Evolutionary conservation across 441 rosid species (phyloP), one percentile per base, ranked within the genome.

Genomic region (Pelargonium citronellum): DNA sequence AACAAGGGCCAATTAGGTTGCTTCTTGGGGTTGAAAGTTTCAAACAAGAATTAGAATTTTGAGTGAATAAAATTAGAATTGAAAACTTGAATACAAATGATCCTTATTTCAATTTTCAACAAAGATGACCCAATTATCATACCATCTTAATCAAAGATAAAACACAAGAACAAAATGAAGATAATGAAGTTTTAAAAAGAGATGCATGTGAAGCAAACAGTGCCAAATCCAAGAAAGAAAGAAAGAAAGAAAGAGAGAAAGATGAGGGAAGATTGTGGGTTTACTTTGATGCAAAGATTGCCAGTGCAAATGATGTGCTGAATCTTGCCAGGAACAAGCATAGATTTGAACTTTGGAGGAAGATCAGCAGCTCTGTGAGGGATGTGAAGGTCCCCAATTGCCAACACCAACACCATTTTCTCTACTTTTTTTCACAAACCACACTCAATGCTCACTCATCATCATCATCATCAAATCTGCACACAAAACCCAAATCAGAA

Each of bases 251-350:
- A n/a, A 55, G 0, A 55, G 61, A 15, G 57, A 34, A 64, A 44
- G 39, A 11, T n/a, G n/a, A n/a, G n/a, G n/a, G n/a, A 22, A 9
- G 47, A 46, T 57, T 3, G 53, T 66, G 11, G 20, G 5, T 16
- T 58, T 39, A 79, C 82, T 69, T 79, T 79, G 71, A 76, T 68
- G 39, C 75, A 73, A 37, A 79, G 73, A 68, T 79, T 79, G 34
- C 82, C 82, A 17, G 82, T 79, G 72, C 82, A 79, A 67, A 79
- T 79, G 69, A 79, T 73, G 71, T 79, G 82, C 57, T 79, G 82
- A 73, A 79, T 79, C 79, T 79, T 79, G 17, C 82, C 82, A 79
- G 55, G 55, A 47, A 47, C 55, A 44, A 44, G 37, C 37, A 30
- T 30, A 30, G 37, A 30, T 67, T 79, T 79, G 75, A 79, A 79